A percentile compares a stretch with the other conserved stretches of the same genome.
Conservation (phyloP, 73 alveolate species). For the Breviolum minutum region DNA sequence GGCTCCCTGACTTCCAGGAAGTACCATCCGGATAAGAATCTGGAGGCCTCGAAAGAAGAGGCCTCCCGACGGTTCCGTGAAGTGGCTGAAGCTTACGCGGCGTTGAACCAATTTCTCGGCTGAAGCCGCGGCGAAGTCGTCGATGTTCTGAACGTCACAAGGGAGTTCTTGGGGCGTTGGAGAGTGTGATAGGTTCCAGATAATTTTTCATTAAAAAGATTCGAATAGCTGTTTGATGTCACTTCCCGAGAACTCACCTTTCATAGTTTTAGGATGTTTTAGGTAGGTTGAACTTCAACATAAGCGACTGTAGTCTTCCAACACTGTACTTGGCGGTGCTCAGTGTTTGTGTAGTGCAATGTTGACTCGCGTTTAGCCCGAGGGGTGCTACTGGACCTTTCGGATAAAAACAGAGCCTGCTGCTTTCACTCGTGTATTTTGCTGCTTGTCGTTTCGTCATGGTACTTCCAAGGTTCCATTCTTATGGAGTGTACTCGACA, state of each 20-base stretch:
- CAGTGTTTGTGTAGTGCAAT: too few relatives aligned
- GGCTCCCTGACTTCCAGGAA: background rate
- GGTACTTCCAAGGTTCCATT: too few relatives aligned
- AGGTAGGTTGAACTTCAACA: background rate
- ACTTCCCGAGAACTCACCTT: background rate
- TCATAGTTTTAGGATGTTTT: background rate
- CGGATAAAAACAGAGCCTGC: background rate
- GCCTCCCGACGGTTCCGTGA: constrained; percentile 78
- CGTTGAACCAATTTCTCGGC: constrained; percentile 50
- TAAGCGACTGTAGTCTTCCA: background rate
- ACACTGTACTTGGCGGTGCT: too few relatives aligned
- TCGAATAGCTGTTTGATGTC: background rate
- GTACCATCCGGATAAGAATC: constrained; percentile 72
- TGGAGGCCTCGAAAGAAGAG: constrained; percentile 87
- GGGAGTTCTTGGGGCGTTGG: background rate
- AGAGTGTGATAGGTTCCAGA: too few relatives aligned
- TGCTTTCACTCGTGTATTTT: background rate
- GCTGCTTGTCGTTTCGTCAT: too few relatives aligned
- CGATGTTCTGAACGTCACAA: background rate
- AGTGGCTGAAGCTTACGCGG: constrained; percentile 83
- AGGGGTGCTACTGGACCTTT: background rate
- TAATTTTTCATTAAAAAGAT: background rate
- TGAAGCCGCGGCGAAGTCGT: background rate
- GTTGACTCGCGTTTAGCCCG: background rate
- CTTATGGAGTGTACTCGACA: too few relatives aligned